A percentile compares a stretch with the other conserved stretches of the same genome.
Evolutionary conservation across 257 asterid genomes (phyloP).

Genomic region (Lithospermum erythrorhizon): DNA sequence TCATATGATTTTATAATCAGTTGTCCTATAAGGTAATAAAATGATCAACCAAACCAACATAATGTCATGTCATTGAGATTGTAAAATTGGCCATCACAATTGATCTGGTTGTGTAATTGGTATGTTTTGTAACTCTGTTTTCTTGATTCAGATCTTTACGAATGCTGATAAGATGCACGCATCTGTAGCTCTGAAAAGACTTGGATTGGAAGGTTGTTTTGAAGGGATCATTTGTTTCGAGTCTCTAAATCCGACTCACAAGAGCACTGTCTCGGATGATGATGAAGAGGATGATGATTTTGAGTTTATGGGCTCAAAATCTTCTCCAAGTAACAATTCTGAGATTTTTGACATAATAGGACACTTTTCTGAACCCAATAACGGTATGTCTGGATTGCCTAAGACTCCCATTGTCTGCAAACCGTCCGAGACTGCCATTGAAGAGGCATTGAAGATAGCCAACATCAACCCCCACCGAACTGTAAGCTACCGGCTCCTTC

Average conservation of each 20-base stretch:
- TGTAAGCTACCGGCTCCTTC: constrained; percentile 26
- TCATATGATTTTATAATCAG: neutral
- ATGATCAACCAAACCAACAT: too few relatives aligned
- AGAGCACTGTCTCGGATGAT: constrained; percentile 62
- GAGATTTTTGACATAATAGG: constrained; percentile 66
- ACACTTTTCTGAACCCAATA: constrained; percentile 54
- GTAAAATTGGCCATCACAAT: neutral
- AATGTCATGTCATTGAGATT: neutral
- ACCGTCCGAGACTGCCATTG: constrained; percentile 76
- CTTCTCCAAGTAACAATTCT: constrained; percentile 10
- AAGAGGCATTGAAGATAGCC: constrained; percentile 61
- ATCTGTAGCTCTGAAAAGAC: constrained; percentile 43
- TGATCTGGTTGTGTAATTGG: neutral
- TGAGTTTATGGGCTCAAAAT: constrained; percentile 47
- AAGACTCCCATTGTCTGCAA: constrained; percentile 84
- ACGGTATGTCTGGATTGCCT: constrained; percentile 38
- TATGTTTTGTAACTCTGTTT: too few relatives aligned
- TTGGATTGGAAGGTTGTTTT: constrained; percentile 82
- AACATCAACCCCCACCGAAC: constrained; percentile 74
- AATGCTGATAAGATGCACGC: constrained; percentile 90
- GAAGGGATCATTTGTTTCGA: constrained; percentile 94
- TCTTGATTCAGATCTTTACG: constrained; percentile 60
- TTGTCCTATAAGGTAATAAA: too few relatives aligned
- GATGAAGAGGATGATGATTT: constrained; percentile 42
- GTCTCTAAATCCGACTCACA: constrained; percentile 72